Evolutionary conservation across 345 rosid genomes (phyloP), one percentile per base, ranked within the genome.

Genomic region (Isatis tinctoria): DNA sequence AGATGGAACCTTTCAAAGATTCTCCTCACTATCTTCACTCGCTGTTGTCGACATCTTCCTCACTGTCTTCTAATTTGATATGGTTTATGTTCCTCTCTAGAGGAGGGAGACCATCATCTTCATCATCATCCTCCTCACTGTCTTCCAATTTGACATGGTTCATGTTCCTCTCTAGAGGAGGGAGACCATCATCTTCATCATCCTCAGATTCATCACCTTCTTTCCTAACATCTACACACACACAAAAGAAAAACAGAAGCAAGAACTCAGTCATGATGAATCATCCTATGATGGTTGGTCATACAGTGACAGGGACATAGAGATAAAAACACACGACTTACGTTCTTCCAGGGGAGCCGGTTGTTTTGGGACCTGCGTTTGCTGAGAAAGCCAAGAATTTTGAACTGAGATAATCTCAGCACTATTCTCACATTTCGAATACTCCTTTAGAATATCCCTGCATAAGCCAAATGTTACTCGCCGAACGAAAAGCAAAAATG

Each of bases 391-490:
- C 99, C 98, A 96, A 28, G 85, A 79, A 74, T 89, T 92, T 83
- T 96, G 99, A 51, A 83, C 85, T 8, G 89, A 81, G 63, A 95
- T 90, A 2, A 96, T 86, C 45, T 87, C 93, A 48, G 90, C 86
- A 69, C 97, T 87, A 11, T 81, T 89, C 85, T 81, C 79, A 65
- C 96, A 96, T 74, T 84, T 81, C 11, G 98, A 88, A 66, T 92
- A 96, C 28, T 83, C 91, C 79, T 89, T 92, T 37, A 92, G 76
- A 58, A 96, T 91, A 75, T 90, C 97, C 82, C 99, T 92, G 83
- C 78, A 57, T n/a, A 49, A 5, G 36, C 28, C 35, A 63, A 53
- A 9, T 61, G 33, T 33, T 52, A 37, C 48, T 9, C 17, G 22
- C 26, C 13, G 5, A 43, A 32, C 4, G 5, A 58, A 49, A 22